A percentile compares a stretch with the other conserved stretches of the same genome.
Conservation (phyloP, 768 basidiomycete genomes). For the Termitomyces eurrhizus region DNA sequence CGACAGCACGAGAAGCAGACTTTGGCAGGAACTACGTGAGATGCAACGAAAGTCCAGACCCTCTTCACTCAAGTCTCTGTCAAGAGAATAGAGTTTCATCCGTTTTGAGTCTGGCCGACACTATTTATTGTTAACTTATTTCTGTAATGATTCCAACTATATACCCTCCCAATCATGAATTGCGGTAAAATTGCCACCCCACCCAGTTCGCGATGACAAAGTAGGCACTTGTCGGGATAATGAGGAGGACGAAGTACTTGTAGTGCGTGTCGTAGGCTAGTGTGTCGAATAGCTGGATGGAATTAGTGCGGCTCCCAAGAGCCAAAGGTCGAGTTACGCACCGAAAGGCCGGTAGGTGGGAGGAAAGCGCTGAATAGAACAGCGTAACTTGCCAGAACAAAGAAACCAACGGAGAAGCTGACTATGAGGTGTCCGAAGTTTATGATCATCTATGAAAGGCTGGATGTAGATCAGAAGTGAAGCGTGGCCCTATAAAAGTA, state of each 20-base stretch:
- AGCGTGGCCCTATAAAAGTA: background rate
- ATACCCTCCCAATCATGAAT: slow-evolving; percentile 51
- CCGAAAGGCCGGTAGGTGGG: slow-evolving; percentile 46
- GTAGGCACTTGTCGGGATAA: slow-evolving; percentile 79
- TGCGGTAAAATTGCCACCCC: slow-evolving; percentile 96
- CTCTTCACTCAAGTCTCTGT: slow-evolving; percentile 38
- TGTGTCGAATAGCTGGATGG: slow-evolving; percentile 54
- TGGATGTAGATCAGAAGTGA: background rate
- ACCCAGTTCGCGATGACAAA: slow-evolving; percentile 99
- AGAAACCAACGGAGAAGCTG: slow-evolving; percentile 44
- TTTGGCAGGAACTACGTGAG: slow-evolving; percentile 56
- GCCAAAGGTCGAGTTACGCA: slow-evolving; percentile 27
- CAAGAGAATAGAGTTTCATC: slow-evolving; percentile 20
- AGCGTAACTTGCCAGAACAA: slow-evolving; percentile 56
- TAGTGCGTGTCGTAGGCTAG: slow-evolving; percentile 79
- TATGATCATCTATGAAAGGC: slow-evolving; percentile 1
- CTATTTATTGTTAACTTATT: slow-evolving; percentile 16
- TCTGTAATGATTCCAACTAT: slow-evolving; percentile 1
- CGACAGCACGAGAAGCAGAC: slow-evolving; percentile 36
- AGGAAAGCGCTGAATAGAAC: slow-evolving; percentile 63
- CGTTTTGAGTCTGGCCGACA: slow-evolving; percentile 19
- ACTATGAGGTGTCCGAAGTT: slow-evolving; percentile 47
- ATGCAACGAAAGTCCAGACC: slow-evolving; percentile 44
- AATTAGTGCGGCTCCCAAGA: background rate
- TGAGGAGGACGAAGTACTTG: slow-evolving; percentile 79